phyloP scores from a whole-genome alignment of 805 yeast genomes.

The Candida krabiensis region DNA sequence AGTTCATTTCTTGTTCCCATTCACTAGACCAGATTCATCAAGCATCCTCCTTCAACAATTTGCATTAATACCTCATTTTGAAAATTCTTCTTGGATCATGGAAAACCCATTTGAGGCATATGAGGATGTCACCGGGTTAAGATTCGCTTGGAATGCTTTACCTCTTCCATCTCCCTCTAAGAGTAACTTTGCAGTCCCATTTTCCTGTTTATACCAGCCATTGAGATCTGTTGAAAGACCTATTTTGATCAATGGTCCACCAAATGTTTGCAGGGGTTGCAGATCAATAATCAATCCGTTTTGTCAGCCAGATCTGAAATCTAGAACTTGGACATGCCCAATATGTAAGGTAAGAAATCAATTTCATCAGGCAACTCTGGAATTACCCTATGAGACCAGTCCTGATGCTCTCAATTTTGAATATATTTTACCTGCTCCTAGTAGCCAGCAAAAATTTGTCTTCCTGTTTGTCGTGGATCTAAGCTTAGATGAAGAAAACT shows the following conservation, averaged over 20 bases:
- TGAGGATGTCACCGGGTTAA: conserved; percentile 73
- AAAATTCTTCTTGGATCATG: neutral
- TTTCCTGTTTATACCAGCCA: conserved; percentile 61
- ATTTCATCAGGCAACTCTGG: conserved; percentile 27
- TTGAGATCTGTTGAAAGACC: conserved; percentile 46
- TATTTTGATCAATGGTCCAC: conserved; percentile 37
- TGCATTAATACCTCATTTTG: too few relatives aligned
- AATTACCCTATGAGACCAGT: conserved; percentile 37
- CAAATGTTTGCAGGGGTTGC: conserved; percentile 55
- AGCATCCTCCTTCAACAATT: too few relatives aligned
- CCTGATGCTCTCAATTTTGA: conserved; percentile 51
- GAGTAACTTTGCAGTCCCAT: conserved; percentile 53
- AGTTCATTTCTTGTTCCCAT: too few relatives aligned
- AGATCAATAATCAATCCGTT: conserved; percentile 55
- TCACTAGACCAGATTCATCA: too few relatives aligned
- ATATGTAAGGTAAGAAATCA: conserved; percentile 52
- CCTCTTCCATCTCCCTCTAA: conserved; percentile 38
- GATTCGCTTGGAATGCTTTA: conserved; percentile 70
- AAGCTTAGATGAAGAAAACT: conserved; percentile 51
- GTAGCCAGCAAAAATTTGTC: conserved; percentile 40
- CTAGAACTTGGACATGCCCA: conserved; percentile 53
- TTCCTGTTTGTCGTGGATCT: conserved; percentile 59
- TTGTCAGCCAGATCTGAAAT: conserved; percentile 35
- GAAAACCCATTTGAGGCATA: conserved; percentile 42
- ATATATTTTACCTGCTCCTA: conserved; percentile 37